Evolutionary conservation across 2,329 filamentous ascomycete species (phyloP), one percentile per base, ranked within the genome.

Genomic region (Alternaria sp.): DNA sequence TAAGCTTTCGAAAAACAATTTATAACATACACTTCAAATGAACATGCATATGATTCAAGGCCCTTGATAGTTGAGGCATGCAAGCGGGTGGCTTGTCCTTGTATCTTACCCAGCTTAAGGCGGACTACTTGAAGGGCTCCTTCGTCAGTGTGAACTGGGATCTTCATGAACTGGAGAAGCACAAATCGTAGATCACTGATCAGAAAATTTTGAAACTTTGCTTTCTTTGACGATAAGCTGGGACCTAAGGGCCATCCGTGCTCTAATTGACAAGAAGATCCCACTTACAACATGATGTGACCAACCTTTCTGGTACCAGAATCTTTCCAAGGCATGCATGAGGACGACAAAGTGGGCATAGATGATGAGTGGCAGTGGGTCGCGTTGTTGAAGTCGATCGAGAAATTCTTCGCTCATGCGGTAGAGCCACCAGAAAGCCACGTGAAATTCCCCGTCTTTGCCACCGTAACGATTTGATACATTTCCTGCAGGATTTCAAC

Each of bases 261-360:
- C 62, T 46, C 44, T 29, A 9, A 21, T 6, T 46, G 21, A 46
- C 29, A n/a, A 3, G 17, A 46, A 72, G 17, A 73, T 73, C 1
- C 70, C 70, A 26, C 54, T 55, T 60, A 74, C 63, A 8, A 71
- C 62, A 55, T 74, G 72, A 17, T 62, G 49, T 6, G 72, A 73
- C 71, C 70, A 74, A 6, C 69, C 72, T 34, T 67, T 66, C 65
- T 72, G 69, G 39, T 72, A 74, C 72, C 72, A 74, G 39, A 74
- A 72, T 1, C 60, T 51, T 29, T 74, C 70, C 62, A 74, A 56
- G 24, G 67, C 69, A 5, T 61, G 57, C 49, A 74, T 63, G 21
- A 74, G 49, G 8, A 74, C 65, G 3, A 61, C 58, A 42, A 73
- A 74, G 52, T 73, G 62, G 23, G 71, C 72, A 31, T 70, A 73